Percentiles rank a stretch among this genome's conserved stretches.
These are phyloP conservation scores for Plenodomus lindquistii DNA, from an alignment of 2,329 filamentous ascomycete genomes.

Conservation along the genomic window DNA sequence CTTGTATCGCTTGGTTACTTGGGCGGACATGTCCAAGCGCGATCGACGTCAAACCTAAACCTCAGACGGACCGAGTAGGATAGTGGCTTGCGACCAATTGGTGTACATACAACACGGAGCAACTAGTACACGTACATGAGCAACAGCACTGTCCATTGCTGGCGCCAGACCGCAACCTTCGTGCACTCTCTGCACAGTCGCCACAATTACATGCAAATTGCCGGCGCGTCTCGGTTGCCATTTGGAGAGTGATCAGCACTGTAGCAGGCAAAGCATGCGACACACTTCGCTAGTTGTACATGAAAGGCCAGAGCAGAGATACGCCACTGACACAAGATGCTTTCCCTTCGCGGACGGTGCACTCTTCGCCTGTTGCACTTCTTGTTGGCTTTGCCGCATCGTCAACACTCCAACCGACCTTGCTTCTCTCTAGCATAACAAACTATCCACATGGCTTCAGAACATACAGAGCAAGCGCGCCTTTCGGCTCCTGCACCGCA, in stretches of 20 bases:
- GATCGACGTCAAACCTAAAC: not conserved
- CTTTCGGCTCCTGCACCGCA: constrained; percentile 7
- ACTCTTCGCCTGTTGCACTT: not conserved
- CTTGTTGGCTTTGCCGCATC: not conserved
- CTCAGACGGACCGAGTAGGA: not conserved
- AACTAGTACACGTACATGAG: not conserved
- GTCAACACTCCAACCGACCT: not conserved
- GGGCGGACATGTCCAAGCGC: too few relatives aligned
- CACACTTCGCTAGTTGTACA: not conserved
- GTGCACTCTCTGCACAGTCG: not conserved
- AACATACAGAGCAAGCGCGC: constrained; percentile 7
- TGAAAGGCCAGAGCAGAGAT: not conserved
- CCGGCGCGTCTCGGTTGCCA: not conserved
- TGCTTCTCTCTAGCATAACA: not conserved
- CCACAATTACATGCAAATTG: not conserved
- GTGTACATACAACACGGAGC: not conserved
- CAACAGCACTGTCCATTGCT: not conserved
- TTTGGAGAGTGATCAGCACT: not conserved
- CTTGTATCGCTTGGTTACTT: not conserved
- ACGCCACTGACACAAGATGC: not conserved
- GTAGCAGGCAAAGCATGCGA: not conserved
- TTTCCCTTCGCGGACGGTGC: not conserved
- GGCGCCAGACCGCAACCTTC: not conserved
- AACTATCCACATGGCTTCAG: constrained; percentile 1
- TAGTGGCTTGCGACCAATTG: not conserved